A percentile compares a stretch with the other conserved stretches of the same genome.
These are phyloP conservation scores for Candida neerlandica DNA, from an alignment of 1,139 yeast species.

Conservation along the genomic window DNA sequence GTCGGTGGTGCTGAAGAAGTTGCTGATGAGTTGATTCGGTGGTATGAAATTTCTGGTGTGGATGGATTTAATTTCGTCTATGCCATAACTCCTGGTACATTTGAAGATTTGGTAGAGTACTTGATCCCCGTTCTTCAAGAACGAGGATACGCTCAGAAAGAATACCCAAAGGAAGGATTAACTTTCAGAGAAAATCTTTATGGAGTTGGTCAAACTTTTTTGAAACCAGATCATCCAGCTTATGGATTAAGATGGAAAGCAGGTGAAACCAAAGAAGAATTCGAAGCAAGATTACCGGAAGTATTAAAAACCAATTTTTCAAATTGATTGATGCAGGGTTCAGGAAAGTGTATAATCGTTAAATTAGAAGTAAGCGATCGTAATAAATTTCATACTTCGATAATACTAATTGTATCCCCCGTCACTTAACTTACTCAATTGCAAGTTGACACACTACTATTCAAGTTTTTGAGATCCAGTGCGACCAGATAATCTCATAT, in stretches of 20 bases:
- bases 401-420: too few relatives aligned
- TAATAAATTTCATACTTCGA: too few relatives aligned
- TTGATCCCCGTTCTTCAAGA: conserved; percentile 27
- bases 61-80: conserved; percentile 32
- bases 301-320: conserved; percentile 16
- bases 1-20: conserved; percentile 25
- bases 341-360: background rate
- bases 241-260: conserved; percentile 39
- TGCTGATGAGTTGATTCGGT: conserved; percentile 25
- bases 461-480: too few relatives aligned
- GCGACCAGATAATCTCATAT: too few relatives aligned
- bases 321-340: background rate
- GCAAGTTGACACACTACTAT: too few relatives aligned
- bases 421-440: too few relatives aligned
- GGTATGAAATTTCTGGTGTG: conserved; percentile 29
- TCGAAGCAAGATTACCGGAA: conserved; percentile 26
- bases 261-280: conserved; percentile 35
- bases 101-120: conserved; percentile 28
- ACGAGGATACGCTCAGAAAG: conserved; percentile 30
- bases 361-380: too few relatives aligned
- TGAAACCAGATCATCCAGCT: conserved; percentile 36
- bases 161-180: conserved; percentile 26
- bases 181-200: conserved; percentile 27
- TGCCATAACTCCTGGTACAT: conserved; percentile 27
- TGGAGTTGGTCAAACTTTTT: conserved; percentile 23